Evolutionary conservation across 2,329 filamentous ascomycete species (phyloP), one percentile per base, ranked within the genome.

Genomic region (Microsporum canis): DNA sequence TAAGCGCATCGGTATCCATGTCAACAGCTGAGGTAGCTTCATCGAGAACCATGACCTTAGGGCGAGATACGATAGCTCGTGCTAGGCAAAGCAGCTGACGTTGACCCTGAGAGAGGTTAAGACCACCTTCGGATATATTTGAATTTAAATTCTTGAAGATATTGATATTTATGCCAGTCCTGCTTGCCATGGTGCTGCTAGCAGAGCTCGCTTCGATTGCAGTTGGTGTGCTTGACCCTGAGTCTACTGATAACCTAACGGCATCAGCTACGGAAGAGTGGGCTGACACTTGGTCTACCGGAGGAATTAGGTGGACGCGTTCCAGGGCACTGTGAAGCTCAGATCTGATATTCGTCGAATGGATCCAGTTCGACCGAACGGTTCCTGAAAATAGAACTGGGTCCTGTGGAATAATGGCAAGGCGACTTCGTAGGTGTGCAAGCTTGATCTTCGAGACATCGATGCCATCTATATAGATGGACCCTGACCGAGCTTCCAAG

Each of bases 381-480:
- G 88, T 91, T 27, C 89, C 89, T 0, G 86, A 88, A 74, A 94
- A 92, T 5, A 94, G 79, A 0, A 91, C 88, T 0, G 89, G 88
- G 66, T 92, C 88, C 74, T 91, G 87, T 0, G 89, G 88, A 60
- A 94, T 92, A 66, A 94, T 91, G 41, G 88, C 87, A 0, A 94
- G 74, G 0, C 88, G 80, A n/a, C 83, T 86, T 29, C 89, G 82
- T 8, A 94, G 77, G 60, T 87, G 84, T 61, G 87, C 80, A 0
- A 91, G 79, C 60, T 82, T 82, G 67, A 91, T 82, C 67, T 82
- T 86, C 27, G 86, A 85, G 58, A 91, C 88, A 68, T 91, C 87
- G 10, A 89, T 66, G 0, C 87, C 88, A 67, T 91, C 88, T 63
- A 92, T 87, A 62, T 78, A 71, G 63, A 91, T 85, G 12, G 74